Evolutionary conservation across 2,329 filamentous ascomycete genomes (phyloP).

Genomic region (Spiromastix sp.): DNA sequence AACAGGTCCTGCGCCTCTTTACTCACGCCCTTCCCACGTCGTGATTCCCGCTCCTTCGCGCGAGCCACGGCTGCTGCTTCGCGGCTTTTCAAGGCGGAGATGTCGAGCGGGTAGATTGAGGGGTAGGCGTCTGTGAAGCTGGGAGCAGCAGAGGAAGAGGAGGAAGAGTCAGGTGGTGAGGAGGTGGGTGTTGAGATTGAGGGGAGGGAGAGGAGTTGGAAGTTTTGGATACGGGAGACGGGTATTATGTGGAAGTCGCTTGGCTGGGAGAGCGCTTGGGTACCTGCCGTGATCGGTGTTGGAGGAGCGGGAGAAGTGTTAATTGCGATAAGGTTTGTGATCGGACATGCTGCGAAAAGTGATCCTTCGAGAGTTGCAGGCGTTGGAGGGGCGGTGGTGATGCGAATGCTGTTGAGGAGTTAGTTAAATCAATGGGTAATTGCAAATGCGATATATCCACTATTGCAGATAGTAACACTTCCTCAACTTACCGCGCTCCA

Average conservation of each 20-base stretch:
- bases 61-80: constrained; percentile 47
- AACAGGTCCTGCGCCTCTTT: constrained; percentile 54
- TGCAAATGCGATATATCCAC: no score
- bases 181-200: constrained; percentile 2
- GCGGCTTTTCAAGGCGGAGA: constrained; percentile 42
- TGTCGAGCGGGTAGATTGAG: constrained; percentile 38
- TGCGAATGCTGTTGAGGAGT: constrained; percentile 39
- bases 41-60: constrained; percentile 47
- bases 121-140: constrained; percentile 38
- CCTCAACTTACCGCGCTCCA: constrained; percentile 48
- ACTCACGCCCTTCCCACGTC: constrained; percentile 50
- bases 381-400: constrained; percentile 43
- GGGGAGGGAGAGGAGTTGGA: constrained; percentile 41
- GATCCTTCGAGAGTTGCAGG: constrained; percentile 49
- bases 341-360: constrained; percentile 51
- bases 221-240: constrained; percentile 47
- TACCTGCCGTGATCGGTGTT: constrained; percentile 25
- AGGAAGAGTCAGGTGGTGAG: constrained; percentile 1
- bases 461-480: neutral
- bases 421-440: no score
- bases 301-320: constrained; percentile 41
- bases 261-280: constrained; percentile 28
- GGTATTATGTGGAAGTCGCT: constrained; percentile 53
- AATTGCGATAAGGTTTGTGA: constrained; percentile 52
- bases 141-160: constrained; percentile 20